phyloP scores from a whole-genome alignment of 305 asterid species.

The Fraxinus velutina region DNA sequence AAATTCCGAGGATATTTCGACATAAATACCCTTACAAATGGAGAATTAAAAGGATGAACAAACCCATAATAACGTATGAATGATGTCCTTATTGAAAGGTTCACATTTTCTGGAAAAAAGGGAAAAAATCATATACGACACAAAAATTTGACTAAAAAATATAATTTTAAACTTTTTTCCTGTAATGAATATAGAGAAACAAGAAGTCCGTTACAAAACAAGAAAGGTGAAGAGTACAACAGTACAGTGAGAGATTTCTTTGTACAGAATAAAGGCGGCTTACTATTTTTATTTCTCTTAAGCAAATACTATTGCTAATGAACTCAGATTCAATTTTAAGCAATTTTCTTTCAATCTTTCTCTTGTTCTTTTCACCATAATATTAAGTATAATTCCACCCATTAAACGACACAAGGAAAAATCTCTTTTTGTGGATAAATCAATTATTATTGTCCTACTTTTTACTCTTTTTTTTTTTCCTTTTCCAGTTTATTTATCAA shows the following conservation, averaged over 20 bases:
- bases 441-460: conserved; percentile 15
- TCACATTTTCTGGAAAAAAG: neutral
- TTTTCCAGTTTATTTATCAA: conserved; percentile 22
- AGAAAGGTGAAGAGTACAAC: neutral
- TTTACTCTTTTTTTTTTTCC: conserved; percentile 5
- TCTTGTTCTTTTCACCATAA: conserved; percentile 16
- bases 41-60: neutral
- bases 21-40: neutral
- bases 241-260: neutral
- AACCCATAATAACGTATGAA: neutral
- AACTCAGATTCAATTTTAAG: neutral
- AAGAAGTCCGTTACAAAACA: neutral
- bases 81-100: neutral
- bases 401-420: conserved; percentile 2
- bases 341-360: neutral
- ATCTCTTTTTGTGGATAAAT: neutral
- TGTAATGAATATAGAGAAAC: neutral
- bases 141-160: too few species aligned
- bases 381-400: conserved; percentile 15
- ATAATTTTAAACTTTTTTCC: neutral
- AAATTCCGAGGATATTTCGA: too few species aligned
- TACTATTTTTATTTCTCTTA: neutral
- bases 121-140: too few species aligned
- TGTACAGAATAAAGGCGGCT: neutral
- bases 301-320: neutral